Evolutionary conservation across 192 early-diverging fungal genomes (phyloP), one percentile per base, ranked within the genome.

Genomic region (Paraglomus brasilianum): DNA sequence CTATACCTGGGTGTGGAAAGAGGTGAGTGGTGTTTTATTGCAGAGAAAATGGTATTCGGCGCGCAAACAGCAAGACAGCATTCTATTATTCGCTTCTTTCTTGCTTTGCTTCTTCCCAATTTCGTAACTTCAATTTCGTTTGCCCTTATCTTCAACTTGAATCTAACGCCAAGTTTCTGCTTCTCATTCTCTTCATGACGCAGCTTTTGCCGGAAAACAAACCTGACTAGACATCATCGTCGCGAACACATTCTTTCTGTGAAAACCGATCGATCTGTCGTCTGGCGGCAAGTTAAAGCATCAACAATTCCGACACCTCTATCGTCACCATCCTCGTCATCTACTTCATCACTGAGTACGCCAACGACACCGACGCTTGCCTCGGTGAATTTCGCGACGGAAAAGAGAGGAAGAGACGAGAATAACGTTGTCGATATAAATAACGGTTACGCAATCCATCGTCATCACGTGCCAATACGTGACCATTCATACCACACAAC

Each of bases 191-290:
- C 21, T 19, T 44, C 5, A 30, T 58, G 14, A n/a, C 15, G 5
- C 57, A 76, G 75, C 47, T 85, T 85, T 69, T 78, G 80, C 48
- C 70, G 79, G 50, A 83, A 83, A 75, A 85, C 83, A 5, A 81
- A 81, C 8, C 50, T 85, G 17, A 85, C 81, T 8, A 82, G 78
- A 53, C 84, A 86, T 43, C 77, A 79, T 55, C 74, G 77, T 10
- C 75, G 74, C 38, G 71, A 73, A 42, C 77, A 79, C 47, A 70
- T 74, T 51, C 14, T 74, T 8, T 45, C 62, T 10, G 43, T 21
- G 11, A 64, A 64, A 64, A 42, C 4, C 14, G 44, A 64, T 1
- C 13, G 22, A 64, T 11, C 62, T 19, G 30, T 64, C n/a, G 62
- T 46, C 21, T 64, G 62, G 62, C 62, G 17, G 14, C 17, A 43